Evolutionary conservation across 2,329 filamentous ascomycete genomes (phyloP).

Genomic region (Colletotrichum spaethianum): DNA sequence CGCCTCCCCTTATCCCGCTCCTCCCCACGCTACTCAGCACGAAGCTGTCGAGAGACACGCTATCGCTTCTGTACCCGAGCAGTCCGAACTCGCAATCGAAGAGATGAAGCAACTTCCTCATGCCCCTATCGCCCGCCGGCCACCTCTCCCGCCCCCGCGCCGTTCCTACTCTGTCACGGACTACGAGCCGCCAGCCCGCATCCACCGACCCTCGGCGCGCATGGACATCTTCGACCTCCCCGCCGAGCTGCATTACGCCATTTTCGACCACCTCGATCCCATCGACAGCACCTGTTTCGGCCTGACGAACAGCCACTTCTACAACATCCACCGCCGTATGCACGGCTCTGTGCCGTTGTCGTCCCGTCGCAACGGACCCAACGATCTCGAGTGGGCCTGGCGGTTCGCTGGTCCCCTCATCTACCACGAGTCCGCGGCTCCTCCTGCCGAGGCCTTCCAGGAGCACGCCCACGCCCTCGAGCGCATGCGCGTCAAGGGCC

Average conservation of each 20-base stretch:
- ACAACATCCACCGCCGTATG: slow-evolving; percentile 70
- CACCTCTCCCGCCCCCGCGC: slow-evolving; percentile 61
- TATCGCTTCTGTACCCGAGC: slow-evolving; percentile 40
- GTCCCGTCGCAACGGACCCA: slow-evolving; percentile 71
- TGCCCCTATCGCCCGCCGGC: slow-evolving; percentile 45
- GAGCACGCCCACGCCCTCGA: slow-evolving; percentile 52
- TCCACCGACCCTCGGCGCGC: slow-evolving; percentile 61
- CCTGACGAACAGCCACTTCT: slow-evolving; percentile 70
- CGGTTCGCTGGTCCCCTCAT: slow-evolving; percentile 65
- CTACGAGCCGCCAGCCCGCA: slow-evolving; percentile 66
- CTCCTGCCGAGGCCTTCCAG: slow-evolving; percentile 27
- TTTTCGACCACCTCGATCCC: slow-evolving; percentile 75
- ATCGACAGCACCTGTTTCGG: slow-evolving; percentile 76
- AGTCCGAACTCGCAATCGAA: slow-evolving; percentile 41
- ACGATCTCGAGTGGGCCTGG: slow-evolving; percentile 76
- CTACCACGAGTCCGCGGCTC: slow-evolving; percentile 40
- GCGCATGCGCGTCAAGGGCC: slow-evolving; percentile 67
- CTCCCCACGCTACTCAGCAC: neutral
- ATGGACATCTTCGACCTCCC: slow-evolving; percentile 68
- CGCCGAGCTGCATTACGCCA: slow-evolving; percentile 70
- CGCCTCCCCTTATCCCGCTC: slow-evolving; percentile 13
- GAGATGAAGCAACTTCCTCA: slow-evolving; percentile 41
- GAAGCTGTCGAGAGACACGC: slow-evolving; percentile 27
- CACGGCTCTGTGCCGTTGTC: slow-evolving; percentile 70
- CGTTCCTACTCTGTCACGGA: slow-evolving; percentile 74